Evolutionary conservation across 1,139 yeast species (phyloP).

Genomic region (Schwanniomyces etchellsii): DNA sequence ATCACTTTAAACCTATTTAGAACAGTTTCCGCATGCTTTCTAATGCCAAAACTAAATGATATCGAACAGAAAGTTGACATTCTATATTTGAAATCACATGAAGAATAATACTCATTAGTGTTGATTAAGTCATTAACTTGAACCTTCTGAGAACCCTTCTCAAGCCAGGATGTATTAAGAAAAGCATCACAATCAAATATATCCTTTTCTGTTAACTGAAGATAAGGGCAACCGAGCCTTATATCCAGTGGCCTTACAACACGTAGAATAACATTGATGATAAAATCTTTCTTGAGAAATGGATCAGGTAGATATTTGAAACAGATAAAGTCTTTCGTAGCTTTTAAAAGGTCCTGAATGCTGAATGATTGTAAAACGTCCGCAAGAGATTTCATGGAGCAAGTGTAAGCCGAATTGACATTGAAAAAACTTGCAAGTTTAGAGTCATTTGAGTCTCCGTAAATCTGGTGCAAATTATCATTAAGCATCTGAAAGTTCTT

Average conservation of each 20-base stretch:
- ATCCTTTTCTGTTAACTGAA: neutral
- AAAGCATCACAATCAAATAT: neutral
- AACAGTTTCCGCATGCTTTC: slow-evolving; percentile 15
- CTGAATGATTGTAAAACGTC: slow-evolving; percentile 2
- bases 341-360: slow-evolving; percentile 1
- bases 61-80: neutral
- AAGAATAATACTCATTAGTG: slow-evolving; percentile 20
- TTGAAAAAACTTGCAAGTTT: neutral
- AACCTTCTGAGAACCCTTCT: neutral
- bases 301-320: slow-evolving; percentile 1
- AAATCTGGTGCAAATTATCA: neutral
- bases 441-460: neutral
- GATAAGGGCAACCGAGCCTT: neutral
- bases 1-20: slow-evolving; percentile 14
- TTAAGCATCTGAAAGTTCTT: too few relatives aligned
- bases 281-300: slow-evolving; percentile 1
- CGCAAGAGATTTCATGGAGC: slow-evolving; percentile 1
- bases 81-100: slow-evolving; percentile 26
- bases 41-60: slow-evolving; percentile 1
- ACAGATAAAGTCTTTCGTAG: slow-evolving; percentile 2
- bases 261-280: slow-evolving; percentile 2
- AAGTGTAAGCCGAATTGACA: slow-evolving; percentile 2
- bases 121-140: slow-evolving; percentile 1
- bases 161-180: neutral
- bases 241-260: neutral